Conservation (phyloP, 306 rosid species). For the Potentilla sterilis region DNA sequence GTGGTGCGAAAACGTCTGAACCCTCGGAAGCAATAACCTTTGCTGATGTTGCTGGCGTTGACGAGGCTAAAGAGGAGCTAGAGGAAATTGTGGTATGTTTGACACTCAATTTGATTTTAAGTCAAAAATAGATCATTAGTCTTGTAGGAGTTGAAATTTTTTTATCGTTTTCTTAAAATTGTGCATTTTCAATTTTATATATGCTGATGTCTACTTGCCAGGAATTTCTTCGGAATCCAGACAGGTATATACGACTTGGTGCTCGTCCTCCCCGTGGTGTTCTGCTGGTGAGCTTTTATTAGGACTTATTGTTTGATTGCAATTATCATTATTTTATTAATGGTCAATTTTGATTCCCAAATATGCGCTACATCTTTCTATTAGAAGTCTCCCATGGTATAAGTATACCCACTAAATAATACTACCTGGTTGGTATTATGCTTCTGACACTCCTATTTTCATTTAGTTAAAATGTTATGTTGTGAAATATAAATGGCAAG, state of each 20-base stretch:
- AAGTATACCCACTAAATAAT: neutral
- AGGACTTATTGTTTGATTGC: constrained; percentile 12
- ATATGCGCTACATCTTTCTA: neutral
- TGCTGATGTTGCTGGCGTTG: constrained; percentile 97
- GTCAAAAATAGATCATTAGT: neutral
- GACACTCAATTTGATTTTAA: constrained; percentile 25
- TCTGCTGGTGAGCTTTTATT: constrained; percentile 77
- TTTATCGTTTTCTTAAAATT: neutral
- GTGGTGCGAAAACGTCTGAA: constrained; percentile 70
- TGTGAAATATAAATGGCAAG: constrained; percentile 15
- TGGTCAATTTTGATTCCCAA: neutral
- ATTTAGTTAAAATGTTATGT: neutral
- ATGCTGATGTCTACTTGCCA: constrained; percentile 44
- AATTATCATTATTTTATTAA: neutral
- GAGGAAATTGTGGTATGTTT: constrained; percentile 98
- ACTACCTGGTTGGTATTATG: neutral
- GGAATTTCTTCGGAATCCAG: constrained; percentile 99
- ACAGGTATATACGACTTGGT: constrained; percentile 77
- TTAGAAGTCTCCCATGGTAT: neutral
- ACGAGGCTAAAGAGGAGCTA: constrained; percentile 97
- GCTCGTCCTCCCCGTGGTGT: constrained; percentile 99
- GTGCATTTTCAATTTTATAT: constrained; percentile 1
- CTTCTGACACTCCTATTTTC: neutral
- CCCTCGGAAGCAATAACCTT: constrained; percentile 84
- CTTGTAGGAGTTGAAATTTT: constrained; percentile 19